phyloP scores from a whole-genome alignment of 108 stramenopile species.

The Skeletonema potamos region DNA sequence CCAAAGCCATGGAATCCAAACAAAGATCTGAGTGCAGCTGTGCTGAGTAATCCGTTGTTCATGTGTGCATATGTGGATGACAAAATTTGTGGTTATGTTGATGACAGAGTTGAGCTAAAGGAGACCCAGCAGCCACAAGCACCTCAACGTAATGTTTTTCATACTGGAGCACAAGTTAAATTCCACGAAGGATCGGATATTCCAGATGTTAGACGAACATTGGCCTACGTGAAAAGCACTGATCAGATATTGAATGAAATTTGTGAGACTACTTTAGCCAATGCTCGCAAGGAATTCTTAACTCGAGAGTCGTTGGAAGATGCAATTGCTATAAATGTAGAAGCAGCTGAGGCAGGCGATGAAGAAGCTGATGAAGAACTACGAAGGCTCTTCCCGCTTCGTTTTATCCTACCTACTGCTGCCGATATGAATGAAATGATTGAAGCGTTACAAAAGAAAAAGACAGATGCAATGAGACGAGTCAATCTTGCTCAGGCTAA shows the following conservation, averaged over 20 bases:
- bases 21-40: background rate
- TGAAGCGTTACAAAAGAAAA: background rate
- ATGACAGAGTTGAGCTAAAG: background rate
- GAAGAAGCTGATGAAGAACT: background rate
- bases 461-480: background rate
- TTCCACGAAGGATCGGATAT: background rate
- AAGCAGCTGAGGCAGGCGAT: background rate
- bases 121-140: background rate
- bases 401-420: background rate
- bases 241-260: background rate
- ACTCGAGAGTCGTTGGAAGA: conserved; percentile 4
- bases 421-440: conserved; percentile 3
- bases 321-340: background rate
- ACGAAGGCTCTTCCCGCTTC: background rate
- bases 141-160: background rate
- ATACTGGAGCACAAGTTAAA: background rate
- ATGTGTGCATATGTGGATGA: background rate
- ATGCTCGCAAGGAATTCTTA: conserved; percentile 2
- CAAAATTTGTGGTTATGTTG: background rate
- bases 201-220: background rate
- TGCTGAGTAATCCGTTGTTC: background rate
- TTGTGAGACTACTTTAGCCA: background rate
- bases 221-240: background rate
- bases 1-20: background rate
- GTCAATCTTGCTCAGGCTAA: background rate